Base-by-base conservation (phyloP, 768 basidiomycete species). In the Gautieria morchelliformis region DNA sequence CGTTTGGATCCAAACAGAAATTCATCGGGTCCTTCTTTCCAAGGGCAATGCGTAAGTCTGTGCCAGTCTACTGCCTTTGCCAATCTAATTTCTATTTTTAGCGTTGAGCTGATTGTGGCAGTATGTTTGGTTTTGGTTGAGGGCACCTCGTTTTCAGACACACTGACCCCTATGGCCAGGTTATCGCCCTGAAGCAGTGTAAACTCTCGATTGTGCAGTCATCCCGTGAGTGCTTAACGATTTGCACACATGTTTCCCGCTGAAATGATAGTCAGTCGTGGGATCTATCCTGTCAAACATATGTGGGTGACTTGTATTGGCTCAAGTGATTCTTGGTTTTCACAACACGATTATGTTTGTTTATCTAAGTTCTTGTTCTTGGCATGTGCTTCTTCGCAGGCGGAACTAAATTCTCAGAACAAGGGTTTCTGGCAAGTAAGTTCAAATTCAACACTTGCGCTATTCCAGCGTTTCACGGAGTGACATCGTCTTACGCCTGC, bases 381-480 rank as follows among this genome's bases (percentile, higher is more conserved):
- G 90, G 90, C 50, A 90, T 93, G 90, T 91, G 89, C 65, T 92
- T 92, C 72, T 91, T 92, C 62, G 88, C 86, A 20, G 89, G 89
- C 56, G 89, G 89, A 19, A 71, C 83, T 52, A 79, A 79, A 62
- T 91, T 81, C 65, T 85, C 84, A 19, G 85, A 90, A 62, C 89
- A 91, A 70, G 88, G 84, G 1, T 88, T 90, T 63, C 83, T 84
- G 49, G 70, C 78, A 41, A 83, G 88, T 88, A 61, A 65, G 86
- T 74, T 32, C 51, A 39, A 14, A 17, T 19, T 5, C 27, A 5
- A 27, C 27, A 5, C 27, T 27, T 27, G 5, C 39, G 7, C 17
- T 8, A 37, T 52, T 52, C 32, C 48, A 27, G 8, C 5, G 12
- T 42, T 35, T 24, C 24, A 53, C 52, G 6, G 37, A n/a, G 2